Conservation (phyloP, 1,284 basidiomycete genomes). For the Phylloboletellus chloephorus region DNA sequence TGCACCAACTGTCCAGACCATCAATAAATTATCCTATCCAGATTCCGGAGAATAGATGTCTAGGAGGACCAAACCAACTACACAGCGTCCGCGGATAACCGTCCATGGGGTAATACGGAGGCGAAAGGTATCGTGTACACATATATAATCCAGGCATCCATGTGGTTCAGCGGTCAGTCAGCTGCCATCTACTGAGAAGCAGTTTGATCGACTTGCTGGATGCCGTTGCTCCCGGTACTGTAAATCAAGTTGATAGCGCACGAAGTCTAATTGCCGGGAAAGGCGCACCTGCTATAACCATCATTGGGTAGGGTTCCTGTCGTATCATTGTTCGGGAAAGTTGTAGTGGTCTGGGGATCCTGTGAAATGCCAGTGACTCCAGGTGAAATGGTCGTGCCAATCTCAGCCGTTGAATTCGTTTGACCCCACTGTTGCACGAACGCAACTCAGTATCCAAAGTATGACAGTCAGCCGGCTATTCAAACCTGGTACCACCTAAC, state of each 20-base stretch:
- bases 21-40: background rate
- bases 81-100: background rate
- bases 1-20: no score
- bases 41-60: conserved; percentile 3
- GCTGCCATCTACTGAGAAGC: conserved; percentile 28
- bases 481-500: conserved; percentile 55
- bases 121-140: background rate
- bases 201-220: conserved; percentile 21
- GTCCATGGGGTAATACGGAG: background rate
- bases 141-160: background rate
- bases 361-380: conserved; percentile 30
- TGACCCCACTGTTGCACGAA: conserved; percentile 45
- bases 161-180: conserved; percentile 5
- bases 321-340: conserved; percentile 30
- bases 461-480: background rate
- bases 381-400: conserved; percentile 39
- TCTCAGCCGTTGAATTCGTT: conserved; percentile 38
- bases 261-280: background rate
- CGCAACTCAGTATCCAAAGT: conserved; percentile 9
- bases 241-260: conserved; percentile 5
- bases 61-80: background rate
- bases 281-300: conserved; percentile 45
- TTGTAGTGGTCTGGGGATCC: conserved; percentile 30
- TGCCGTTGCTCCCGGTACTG: conserved; percentile 22
- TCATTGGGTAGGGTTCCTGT: conserved; percentile 56